These are phyloP conservation scores for Chaetomium globosum DNA, from an alignment of 2,329 filamentous ascomycete species.

Conservation along the genomic window DNA sequence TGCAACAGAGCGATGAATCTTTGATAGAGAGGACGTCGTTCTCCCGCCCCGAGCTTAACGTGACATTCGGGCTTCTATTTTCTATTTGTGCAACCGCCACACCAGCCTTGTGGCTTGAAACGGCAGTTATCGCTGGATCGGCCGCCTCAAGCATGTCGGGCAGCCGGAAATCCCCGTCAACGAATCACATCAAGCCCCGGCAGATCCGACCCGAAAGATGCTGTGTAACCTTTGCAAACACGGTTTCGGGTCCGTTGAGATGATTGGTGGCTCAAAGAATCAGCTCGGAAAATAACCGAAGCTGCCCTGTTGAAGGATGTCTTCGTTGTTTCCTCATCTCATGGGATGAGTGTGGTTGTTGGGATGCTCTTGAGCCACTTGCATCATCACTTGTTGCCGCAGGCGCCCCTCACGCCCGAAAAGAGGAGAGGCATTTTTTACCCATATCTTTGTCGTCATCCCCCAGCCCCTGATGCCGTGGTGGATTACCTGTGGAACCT, in stretches of 20 bases:
- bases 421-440: slow-evolving; percentile 22
- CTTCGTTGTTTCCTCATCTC: background rate
- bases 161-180: slow-evolving; percentile 7
- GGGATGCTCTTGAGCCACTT: no score
- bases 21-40: no score
- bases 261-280: background rate
- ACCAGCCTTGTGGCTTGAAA: slow-evolving; percentile 7
- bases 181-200: slow-evolving; percentile 16
- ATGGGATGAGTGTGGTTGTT: background rate
- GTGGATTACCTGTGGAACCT: slow-evolving; percentile 23
- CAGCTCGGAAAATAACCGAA: background rate
- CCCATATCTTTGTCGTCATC: slow-evolving; percentile 31
- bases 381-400: background rate
- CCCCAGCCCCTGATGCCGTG: slow-evolving; percentile 22
- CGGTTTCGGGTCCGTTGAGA: slow-evolving; percentile 12
- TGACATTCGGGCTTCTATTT: background rate
- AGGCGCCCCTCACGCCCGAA: background rate
- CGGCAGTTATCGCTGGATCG: no score
- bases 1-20: no score
- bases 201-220: slow-evolving; percentile 20
- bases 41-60: background rate
- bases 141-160: slow-evolving; percentile 1
- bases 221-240: slow-evolving; percentile 24
- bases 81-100: background rate
- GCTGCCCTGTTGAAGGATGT: background rate